Evolutionary conservation across 2,329 filamentous ascomycete species (phyloP), one percentile per base, ranked within the genome.

Genomic region (Diaporthe citriasiana): DNA sequence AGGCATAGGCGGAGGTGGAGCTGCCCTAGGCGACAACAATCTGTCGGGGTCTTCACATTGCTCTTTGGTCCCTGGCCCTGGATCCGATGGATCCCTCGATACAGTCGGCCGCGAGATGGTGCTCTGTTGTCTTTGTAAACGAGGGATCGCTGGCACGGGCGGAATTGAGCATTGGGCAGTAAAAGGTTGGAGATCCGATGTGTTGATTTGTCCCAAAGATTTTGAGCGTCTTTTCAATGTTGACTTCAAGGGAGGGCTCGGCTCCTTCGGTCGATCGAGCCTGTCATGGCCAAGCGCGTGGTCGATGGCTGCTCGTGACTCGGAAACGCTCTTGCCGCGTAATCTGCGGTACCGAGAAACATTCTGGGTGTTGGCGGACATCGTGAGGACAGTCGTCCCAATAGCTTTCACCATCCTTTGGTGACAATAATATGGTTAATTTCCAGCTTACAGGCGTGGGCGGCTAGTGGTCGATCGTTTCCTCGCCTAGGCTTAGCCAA

Each of bases 341-440:
- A 82, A 71, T 69, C 78, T 81, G 69, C 81, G 81, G 71, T 83
- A 83, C 74, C 82, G 79, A 45, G 82, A 82, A 71, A 81, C 78
- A 74, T 79, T 80, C 50, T 76, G 77, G 70, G 77, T 75, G 70
- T 76, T 60, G 38, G 72, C 51, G 57, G 74, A 71, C 74, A 74
- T 75, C 47, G 53, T 69, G 53, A 69, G 30, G 53, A 38, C 35
- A 45, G 50, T 65, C 56, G 22, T 70, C 33, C 40, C 55, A 22
- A 25, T 27, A 7, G 50, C 35, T 40, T 6, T 42, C 45, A 50
- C 56, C 60, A 35, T 66, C 40, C 27, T 25, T 55, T 19, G 57
- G 22, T 71, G 50, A 50, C 42, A n/a, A 56, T 55, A 57, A 27
- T 56, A 53, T 53, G 70, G 47, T 19, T 42, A 53, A 53, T 70